Evolutionary conservation across 176 grass and related monocot genomes (phyloP).

Genomic region (Musa troglodytarum): DNA sequence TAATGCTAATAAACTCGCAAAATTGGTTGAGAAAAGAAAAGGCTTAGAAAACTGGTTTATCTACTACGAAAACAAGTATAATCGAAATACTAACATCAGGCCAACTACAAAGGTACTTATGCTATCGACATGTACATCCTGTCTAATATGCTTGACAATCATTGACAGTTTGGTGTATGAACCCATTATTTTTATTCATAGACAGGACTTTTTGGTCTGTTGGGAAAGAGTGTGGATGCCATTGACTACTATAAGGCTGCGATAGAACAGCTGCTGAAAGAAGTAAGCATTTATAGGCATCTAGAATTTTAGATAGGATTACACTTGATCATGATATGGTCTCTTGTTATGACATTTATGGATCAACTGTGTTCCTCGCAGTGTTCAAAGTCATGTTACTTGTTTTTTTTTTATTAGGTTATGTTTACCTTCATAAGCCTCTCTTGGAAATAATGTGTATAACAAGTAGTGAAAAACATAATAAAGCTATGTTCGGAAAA

Average conservation of each 20-base stretch:
- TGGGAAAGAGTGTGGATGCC: slow-evolving; percentile 69
- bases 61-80: slow-evolving; percentile 75
- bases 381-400: background rate
- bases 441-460: background rate
- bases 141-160: background rate
- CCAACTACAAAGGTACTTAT: slow-evolving; percentile 67
- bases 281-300: slow-evolving; percentile 39
- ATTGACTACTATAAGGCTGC: slow-evolving; percentile 58
- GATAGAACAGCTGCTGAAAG: slow-evolving; percentile 60
- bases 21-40: slow-evolving; percentile 64
- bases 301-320: background rate
- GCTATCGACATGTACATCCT: background rate
- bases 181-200: slow-evolving; percentile 38
- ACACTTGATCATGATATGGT: background rate
- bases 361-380: background rate
- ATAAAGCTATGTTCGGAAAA: too few relatives aligned
- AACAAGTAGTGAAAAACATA: too few relatives aligned
- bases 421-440: background rate
- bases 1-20: slow-evolving; percentile 77
- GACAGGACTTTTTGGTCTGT: slow-evolving; percentile 89
- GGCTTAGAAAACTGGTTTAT: slow-evolving; percentile 81
- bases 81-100: slow-evolving; percentile 39
- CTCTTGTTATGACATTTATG: background rate
- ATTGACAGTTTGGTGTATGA: background rate
- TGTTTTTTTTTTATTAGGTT: background rate